Base-by-base conservation (phyloP, 2,329 filamentous ascomycete species). In the Xylariaceae sp. region DNA sequence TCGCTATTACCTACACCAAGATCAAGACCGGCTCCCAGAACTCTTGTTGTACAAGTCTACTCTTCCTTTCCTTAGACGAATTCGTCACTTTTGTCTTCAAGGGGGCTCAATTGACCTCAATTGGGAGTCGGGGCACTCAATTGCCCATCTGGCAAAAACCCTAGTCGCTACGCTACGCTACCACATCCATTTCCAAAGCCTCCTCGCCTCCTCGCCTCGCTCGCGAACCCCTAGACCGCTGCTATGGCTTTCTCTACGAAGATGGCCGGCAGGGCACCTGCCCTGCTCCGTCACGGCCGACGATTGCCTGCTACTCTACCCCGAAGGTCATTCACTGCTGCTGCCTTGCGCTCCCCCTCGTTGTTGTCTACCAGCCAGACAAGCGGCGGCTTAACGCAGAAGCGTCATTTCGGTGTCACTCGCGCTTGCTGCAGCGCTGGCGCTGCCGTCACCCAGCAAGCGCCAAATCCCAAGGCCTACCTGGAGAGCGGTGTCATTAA, bases 401-500 rank as follows among this genome's bases (percentile, higher is more conserved):
- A 82, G 71, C 77, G 81, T 53, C 75, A 79, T 53, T 78, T 83
- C 58, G 78, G 78, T 51, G 74, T 77, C 52, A 76, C 79, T 54
- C 73, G 80, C 51, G 68, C 75, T 53, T 75, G 80, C 53, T 63
- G 60, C 33, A 41, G 58, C 37, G 67, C 69, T 33, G 77, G 73
- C 67, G 73, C 72, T 34, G 76, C 79, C 28, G 56, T 50, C 63
- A 77, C 82, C 44, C 85, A 95, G 75, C 80, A 87, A 64, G 88
- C 91, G 49, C 91, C 92, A 53, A 91, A 89, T 71, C 85, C 92
- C 50, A 87, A 93, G 78, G 91, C 93, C 61, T 96, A 96, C 76
- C 81, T 97, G 68, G 87, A 92, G 73, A 96, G 91, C 77, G 93
- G 92, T 68, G 89, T 87, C 58, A 88, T 97, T 73, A 90, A 92